Evolutionary conservation across 2,329 filamentous ascomycete species (phyloP).

Genomic region (Fonsecaea nubica): DNA sequence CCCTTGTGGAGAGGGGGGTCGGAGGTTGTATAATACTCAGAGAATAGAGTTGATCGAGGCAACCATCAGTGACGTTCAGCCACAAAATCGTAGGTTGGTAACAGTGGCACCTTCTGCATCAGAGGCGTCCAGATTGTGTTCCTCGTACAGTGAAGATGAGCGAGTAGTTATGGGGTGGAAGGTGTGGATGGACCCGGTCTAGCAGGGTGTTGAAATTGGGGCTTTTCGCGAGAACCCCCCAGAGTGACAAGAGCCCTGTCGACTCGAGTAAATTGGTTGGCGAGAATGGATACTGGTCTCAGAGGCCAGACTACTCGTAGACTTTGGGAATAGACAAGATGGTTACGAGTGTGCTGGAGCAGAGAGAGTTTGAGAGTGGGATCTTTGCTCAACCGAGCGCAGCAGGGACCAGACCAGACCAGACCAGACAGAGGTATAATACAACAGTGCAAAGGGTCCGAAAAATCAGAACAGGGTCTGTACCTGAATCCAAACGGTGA

Average conservation of each 20-base stretch:
- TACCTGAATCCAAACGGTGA: constrained; percentile 14
- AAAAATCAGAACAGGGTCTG: constrained; percentile 7
- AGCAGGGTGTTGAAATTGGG: constrained; percentile 33
- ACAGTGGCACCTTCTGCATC: constrained; percentile 20
- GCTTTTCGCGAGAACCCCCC: constrained; percentile 33
- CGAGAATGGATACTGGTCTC: constrained; percentile 15
- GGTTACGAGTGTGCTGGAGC: constrained; percentile 22
- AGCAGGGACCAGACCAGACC: constrained; percentile 15
- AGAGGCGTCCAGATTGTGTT: constrained; percentile 24
- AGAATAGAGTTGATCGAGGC: constrained; percentile 24
- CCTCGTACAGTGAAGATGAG: constrained; percentile 20
- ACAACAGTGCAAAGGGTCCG: constrained; percentile 9
- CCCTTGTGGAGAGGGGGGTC: constrained; percentile 1
- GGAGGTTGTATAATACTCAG: constrained; percentile 20
- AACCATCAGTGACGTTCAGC: constrained; percentile 32
- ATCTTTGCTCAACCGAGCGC: constrained; percentile 7
- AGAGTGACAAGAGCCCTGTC: constrained; percentile 23
- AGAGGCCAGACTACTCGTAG: constrained; percentile 16
- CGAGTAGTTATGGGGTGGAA: constrained; percentile 34
- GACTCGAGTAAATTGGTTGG: constrained; percentile 19
- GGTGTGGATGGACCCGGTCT: constrained; percentile 27
- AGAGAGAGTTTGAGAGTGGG: constrained; percentile 16
- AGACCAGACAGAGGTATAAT: constrained; percentile 7
- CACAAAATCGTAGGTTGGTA: constrained; percentile 12
- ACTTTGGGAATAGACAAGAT: constrained; percentile 3